These are phyloP conservation scores for Phytopythium vexans DNA, from an alignment of 352 stramenopile species.

Conservation along the genomic window DNA sequence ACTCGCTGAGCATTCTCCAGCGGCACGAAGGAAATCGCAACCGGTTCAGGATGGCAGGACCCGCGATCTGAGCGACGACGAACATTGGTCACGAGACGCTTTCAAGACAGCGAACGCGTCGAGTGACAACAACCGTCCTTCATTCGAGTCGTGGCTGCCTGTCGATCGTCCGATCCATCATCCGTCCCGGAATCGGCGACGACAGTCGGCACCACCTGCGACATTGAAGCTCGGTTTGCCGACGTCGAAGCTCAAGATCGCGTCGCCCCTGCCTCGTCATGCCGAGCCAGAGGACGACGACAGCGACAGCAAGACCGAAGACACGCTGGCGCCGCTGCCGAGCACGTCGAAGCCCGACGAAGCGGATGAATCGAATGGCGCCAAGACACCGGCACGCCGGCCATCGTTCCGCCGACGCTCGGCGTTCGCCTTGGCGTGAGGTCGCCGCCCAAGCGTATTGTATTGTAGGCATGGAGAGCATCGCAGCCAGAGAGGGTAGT, in stretches of 20 bases:
- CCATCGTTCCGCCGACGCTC: conserved; percentile 5
- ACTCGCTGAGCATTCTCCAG: too few relatives aligned
- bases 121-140: conserved; percentile 1
- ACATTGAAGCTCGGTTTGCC: conserved; percentile 3
- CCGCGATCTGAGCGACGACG: too few relatives aligned
- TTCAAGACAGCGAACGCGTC: too few relatives aligned
- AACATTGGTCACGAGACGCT: too few relatives aligned
- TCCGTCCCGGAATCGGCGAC: background rate
- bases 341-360: too few relatives aligned
- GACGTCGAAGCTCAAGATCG: conserved; percentile 1
- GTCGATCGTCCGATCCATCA: background rate
- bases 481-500: too few relatives aligned
- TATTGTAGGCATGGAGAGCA: too few relatives aligned
- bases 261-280: background rate
- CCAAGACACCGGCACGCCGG: background rate
- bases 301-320: background rate
- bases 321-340: background rate
- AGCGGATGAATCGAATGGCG: too few relatives aligned
- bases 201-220: conserved; percentile 1
- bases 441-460: too few relatives aligned
- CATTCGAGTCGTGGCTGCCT: too few relatives aligned
- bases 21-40: too few relatives aligned
- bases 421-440: background rate
- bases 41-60: too few relatives aligned
- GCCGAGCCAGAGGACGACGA: background rate